Conservation (phyloP, 345 rosid species). For the Eucalyptus brandiana region DNA sequence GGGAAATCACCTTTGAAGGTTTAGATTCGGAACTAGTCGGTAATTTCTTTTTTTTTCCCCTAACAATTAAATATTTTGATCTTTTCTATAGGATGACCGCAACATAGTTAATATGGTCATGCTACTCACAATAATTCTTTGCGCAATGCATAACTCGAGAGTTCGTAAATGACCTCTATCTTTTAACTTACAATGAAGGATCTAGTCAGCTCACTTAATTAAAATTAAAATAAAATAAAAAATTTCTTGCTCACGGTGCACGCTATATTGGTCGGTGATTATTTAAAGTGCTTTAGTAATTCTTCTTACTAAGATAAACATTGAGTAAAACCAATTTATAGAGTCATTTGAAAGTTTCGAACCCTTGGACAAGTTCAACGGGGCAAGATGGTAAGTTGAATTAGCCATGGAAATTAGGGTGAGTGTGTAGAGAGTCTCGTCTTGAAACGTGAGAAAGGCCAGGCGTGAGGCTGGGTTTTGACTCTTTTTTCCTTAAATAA, state of each 20-base stretch:
- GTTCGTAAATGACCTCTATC: not conserved
- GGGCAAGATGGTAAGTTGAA: not conserved
- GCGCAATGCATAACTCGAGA: not conserved
- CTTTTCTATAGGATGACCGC: not conserved
- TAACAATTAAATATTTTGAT: too few relatives aligned
- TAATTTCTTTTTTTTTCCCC: not conserved
- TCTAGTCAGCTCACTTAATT: not conserved
- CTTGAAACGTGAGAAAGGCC: not conserved
- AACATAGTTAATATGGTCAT: not conserved
- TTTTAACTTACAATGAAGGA: not conserved
- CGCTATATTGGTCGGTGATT: not conserved
- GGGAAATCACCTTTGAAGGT: not conserved
- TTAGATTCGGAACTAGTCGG: rapidly evolving
- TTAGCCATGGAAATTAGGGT: not conserved
- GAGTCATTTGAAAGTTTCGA: not conserved
- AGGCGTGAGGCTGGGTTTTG: not conserved
- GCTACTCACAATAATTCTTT: not conserved
- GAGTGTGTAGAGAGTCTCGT: not conserved
- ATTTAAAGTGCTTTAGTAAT: not conserved
- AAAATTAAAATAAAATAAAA: not conserved
- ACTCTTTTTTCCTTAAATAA: not conserved
- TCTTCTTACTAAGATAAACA: not conserved
- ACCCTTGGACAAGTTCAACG: not conserved
- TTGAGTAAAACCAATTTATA: not conserved
- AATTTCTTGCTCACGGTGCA: rapidly evolving